phyloP scores from a whole-genome alignment of 768 basidiomycete species.

The Hypholoma sublateritium region DNA sequence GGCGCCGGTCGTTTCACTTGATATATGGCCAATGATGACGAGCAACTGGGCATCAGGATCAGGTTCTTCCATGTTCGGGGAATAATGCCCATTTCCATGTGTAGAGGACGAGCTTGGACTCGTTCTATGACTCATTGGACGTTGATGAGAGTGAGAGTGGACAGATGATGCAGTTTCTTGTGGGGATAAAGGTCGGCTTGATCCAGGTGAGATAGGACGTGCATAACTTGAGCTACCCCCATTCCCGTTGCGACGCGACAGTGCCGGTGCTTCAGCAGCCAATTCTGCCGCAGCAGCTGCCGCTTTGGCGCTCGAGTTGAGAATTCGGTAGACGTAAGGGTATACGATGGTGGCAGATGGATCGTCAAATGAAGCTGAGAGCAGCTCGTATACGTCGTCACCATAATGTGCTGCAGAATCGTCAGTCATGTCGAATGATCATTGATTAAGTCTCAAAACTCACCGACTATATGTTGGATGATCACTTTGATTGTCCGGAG shows the following conservation, averaged over 20 bases:
- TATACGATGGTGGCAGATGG: constrained; percentile 98
- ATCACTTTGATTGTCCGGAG: constrained; percentile 97
- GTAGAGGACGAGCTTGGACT: constrained; percentile 68
- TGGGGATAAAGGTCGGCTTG: constrained; percentile 73
- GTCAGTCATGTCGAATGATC: constrained; percentile 9
- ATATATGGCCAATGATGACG: constrained; percentile 83
- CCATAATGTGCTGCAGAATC: constrained; percentile 67
- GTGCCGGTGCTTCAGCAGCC: constrained; percentile 19
- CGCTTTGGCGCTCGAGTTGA: constrained; percentile 63
- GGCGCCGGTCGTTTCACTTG: constrained; percentile 84
- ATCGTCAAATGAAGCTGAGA: constrained; percentile 90
- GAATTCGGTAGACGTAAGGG: constrained; percentile 90
- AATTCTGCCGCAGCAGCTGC: constrained; percentile 16
- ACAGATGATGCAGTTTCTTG: constrained; percentile 54
- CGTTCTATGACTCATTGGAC: constrained; percentile 64
- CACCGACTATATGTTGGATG: constrained; percentile 94
- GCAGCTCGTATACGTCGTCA: constrained; percentile 87
- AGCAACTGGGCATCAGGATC: constrained; percentile 85
- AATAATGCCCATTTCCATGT: constrained; percentile 50
- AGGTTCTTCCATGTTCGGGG: constrained; percentile 69
- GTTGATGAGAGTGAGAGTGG: constrained; percentile 43
- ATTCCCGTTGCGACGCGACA: constrained; percentile 33
- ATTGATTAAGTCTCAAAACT: constrained; percentile 31
- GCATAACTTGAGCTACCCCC: constrained; percentile 35
- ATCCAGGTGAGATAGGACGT: constrained; percentile 55